Evolutionary conservation across 2,329 filamentous ascomycete species (phyloP), one percentile per base, ranked within the genome.

Genomic region (Elsinoe australis): DNA sequence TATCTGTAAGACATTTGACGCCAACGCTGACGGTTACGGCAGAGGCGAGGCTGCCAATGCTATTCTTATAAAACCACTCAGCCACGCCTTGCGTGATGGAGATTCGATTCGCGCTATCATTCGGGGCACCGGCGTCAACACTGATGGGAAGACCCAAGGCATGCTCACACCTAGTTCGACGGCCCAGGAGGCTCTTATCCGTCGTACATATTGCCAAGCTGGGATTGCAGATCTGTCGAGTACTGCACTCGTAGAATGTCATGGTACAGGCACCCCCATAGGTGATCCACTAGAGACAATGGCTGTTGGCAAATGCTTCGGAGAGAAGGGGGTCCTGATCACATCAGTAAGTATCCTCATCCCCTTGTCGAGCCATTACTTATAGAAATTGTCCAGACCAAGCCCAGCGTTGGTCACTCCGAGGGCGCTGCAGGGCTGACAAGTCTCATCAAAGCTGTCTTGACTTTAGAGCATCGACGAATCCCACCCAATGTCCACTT

Each of bases 21-120:
- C 56, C 2, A 58, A 57, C 2, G 75, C 71, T 0, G 61, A 75
- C 53, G 75, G 73, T 5, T 75, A 67, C 57, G 73, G 64, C 18
- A 67, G 75, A 0, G 74, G 72, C 8, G 78, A 80, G 44, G 75
- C 75, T 0, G 59, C 76, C 4, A 68, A 69, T 1, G 61, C 65
- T 1, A 53, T 80, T 0, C 58, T 80, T 0, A 53, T 81, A 0
- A 80, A 80, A 56, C 62, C 58, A 1, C 55, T 80, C 0, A 60
- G 56, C 2, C 58, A 66, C 1, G 78, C 78, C 0, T 49, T 79
- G 2, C 58, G 50, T 0, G 67, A 73, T 54, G 66, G 66, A 1
- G 71, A 75, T 50, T 54, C 64, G 2, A 68, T 75, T 21, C 64
- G 70, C 18, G 64, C 63, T 33, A 54, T 68, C 4, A 59, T 68